Evolutionary conservation across 805 yeast species (phyloP), one percentile per base, ranked within the genome.

Genomic region (Metschnikowia similis): DNA sequence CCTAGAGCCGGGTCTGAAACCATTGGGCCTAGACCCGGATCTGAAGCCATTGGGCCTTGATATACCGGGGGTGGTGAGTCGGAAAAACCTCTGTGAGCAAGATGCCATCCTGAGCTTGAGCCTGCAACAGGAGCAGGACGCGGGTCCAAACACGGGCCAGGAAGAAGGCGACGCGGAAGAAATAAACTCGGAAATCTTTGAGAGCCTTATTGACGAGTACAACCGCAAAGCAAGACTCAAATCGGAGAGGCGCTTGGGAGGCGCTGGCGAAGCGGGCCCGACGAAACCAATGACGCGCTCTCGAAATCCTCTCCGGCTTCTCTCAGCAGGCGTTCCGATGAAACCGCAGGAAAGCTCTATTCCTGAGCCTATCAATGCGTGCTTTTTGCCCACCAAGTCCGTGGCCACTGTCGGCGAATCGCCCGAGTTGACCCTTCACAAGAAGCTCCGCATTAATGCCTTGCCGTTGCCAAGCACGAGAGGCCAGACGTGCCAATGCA

Each of bases 391-490:
- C 14, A 35, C 50, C 16, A 72, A 72, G 50, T 70, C 76, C 9
- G 52, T 66, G 1, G 68, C 78, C 27, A 74, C 75, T 10, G 73
- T 68, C 11, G 61, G 62, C 44, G 71, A 59, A 59, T 63, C 71
- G 1, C 56, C 66, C 26, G 70, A 66, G 50, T 59, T 65, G 6
- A 66, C 75, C 10, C 75, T 69, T 53, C 73, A 66, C 57, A 74
- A 74, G 50, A 74, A 74, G 49, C 62, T 74, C 27, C 63, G 78
- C 27, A 74, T 74, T 45, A 69, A 65, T 48, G 75, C 74, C 0
- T 26, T 47, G 35, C 57, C 55, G 35, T 38, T 48, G 16, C 45
- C 27, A n/a, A 39, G 17, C 17, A 41, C n/a, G 29, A 17, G 45
- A n/a, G 36, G n/a, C 28, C 34, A 31, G 37, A 14, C 37, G 13